Base-by-base conservation (phyloP, 495 filamentous ascomycete species). In the Rostrohypoxylon terebratum region DNA sequence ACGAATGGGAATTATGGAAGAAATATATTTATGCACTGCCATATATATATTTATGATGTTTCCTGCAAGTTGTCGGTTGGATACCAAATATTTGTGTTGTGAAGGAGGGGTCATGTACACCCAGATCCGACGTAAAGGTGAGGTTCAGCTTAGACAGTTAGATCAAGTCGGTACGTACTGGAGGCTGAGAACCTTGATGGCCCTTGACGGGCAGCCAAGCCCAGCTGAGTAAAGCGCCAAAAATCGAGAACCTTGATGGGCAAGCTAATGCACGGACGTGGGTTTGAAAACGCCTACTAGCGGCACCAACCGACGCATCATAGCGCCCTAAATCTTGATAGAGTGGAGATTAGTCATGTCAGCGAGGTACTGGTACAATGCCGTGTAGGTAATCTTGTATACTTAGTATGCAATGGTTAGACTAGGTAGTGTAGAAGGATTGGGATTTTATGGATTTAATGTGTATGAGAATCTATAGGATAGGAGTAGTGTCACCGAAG, bases 101-200 rank as follows among this genome's bases (percentile, higher is more conserved):
- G 28, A 11, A 14, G 25, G 55, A 42, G 55, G 55, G 55, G 34
- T 42, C 28, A 34, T 9, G 25, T 34, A 16, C 28, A 10, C 25
- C 21, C 28, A 31, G 42, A 45, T 16, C 20, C 42, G n/a, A 18
- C 42, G 48, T 34, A 34, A 59, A 59, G 55, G 36, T 59, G 51
- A 44, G 36, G 60, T 59, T 69, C 60, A 68, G 63, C 47, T 54
- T 18, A 3, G 18, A 28, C 7, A 9, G 28, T 28, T 28, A 1
- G 28, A 28, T 5, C 28, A 3, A 5, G 14, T 31, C 20, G 65
- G 65, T 73, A 66, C 66, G 66, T 73, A 70, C 65, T 60, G 71
- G 70, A 73, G 63, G 70, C 70, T 76, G 70, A 73, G 73, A 68
- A 76, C 73, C 73, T 76, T 73, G 69, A 76, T 76, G 73, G 71